Percentiles rank a stretch among this genome's conserved stretches.
These are phyloP conservation scores for Phragmites australis DNA, from an alignment of 176 grass and related monocot species.

Conservation along the genomic window DNA sequence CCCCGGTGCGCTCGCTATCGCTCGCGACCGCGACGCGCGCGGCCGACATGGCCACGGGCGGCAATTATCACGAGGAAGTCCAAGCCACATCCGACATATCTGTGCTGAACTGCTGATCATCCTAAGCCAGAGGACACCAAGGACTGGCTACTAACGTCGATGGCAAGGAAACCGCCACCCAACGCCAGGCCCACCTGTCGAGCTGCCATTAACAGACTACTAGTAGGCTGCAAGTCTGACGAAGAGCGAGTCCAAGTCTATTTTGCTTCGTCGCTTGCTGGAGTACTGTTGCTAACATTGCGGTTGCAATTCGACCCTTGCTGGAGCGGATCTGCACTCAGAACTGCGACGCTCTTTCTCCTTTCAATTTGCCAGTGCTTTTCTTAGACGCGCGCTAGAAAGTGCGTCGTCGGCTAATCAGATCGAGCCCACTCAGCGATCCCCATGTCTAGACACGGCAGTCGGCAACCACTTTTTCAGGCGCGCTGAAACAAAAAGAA, in stretches of 20 bases:
- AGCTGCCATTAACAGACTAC: not conserved
- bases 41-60: slow-evolving; percentile 24
- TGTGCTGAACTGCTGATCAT: not conserved
- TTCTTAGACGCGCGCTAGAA: not conserved
- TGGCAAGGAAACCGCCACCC: slow-evolving; percentile 6
- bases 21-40: not conserved
- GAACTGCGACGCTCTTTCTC: not conserved
- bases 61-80: slow-evolving; percentile 4
- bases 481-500: not conserved
- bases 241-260: not conserved
- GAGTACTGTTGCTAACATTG: too few species aligned
- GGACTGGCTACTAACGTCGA: not conserved
- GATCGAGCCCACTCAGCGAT: not conserved
- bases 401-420: not conserved
- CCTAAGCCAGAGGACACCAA: not conserved
- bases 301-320: too few species aligned
- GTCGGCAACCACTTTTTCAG: not conserved
- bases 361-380: not conserved
- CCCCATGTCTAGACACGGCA: not conserved
- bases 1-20: not conserved
- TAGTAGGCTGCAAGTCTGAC: not conserved
- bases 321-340: not conserved
- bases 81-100: not conserved
- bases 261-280: too few species aligned
- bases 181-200: not conserved